Evolutionary conservation across 1,139 yeast species (phyloP).

Genomic region (Taiozyma onychis): DNA sequence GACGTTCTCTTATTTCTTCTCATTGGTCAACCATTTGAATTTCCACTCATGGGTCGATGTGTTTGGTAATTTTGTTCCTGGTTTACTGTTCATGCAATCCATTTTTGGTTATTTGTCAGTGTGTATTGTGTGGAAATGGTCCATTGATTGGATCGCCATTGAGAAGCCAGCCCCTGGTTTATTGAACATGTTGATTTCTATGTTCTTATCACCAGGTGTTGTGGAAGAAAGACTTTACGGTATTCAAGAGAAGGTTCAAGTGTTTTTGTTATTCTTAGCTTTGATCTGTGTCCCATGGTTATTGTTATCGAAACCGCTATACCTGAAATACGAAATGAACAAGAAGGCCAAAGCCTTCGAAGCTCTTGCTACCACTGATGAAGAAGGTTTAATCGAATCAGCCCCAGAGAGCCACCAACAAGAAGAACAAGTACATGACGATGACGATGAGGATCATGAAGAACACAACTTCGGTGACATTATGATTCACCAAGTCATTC

Average conservation of each 20-base stretch:
- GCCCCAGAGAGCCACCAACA: slow-evolving; percentile 18
- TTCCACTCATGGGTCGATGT: slow-evolving; percentile 79
- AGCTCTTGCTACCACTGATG: slow-evolving; percentile 5
- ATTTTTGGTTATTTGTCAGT: slow-evolving; percentile 88
- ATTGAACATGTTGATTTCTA: slow-evolving; percentile 88
- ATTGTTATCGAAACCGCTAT: slow-evolving; percentile 80
- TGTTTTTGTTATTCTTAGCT: slow-evolving; percentile 68
- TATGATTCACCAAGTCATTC: slow-evolving; percentile 96
- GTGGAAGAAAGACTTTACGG: slow-evolving; percentile 79
- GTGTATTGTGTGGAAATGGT: slow-evolving; percentile 90
- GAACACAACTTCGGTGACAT: slow-evolving; percentile 81
- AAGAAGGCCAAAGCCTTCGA: slow-evolving; percentile 24
- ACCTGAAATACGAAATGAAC: slow-evolving; percentile 41
- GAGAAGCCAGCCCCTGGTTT: slow-evolving; percentile 85
- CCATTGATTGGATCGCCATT: slow-evolving; percentile 79
- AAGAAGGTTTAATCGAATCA: slow-evolving; percentile 14
- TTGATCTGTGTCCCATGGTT: slow-evolving; percentile 94
- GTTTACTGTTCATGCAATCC: slow-evolving; percentile 89
- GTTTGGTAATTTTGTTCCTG: slow-evolving; percentile 91
- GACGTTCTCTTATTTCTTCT: slow-evolving; percentile 84
- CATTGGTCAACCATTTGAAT: slow-evolving; percentile 72
- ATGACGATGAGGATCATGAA: slow-evolving; percentile 42
- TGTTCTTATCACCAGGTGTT: slow-evolving; percentile 91
- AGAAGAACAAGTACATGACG: slow-evolving; percentile 25
- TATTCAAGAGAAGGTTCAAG: slow-evolving; percentile 80